These are phyloP conservation scores for Penicillium sp. DNA, from an alignment of 2,329 filamentous ascomycete genomes.

Conservation along the genomic window DNA sequence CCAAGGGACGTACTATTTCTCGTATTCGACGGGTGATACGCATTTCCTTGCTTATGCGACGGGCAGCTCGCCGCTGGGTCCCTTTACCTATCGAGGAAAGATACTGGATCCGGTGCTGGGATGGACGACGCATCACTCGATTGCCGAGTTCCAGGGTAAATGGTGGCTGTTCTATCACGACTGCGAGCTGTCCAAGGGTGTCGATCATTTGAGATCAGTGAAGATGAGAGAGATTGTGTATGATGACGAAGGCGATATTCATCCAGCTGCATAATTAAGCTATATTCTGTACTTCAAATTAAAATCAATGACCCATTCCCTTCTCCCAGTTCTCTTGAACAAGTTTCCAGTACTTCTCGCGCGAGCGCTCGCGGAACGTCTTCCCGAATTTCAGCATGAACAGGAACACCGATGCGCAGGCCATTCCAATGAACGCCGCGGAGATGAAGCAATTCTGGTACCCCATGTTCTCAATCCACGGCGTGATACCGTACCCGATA, in stretches of 20 bases:
- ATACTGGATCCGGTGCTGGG: conserved; percentile 76
- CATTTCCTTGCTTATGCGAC: conserved; percentile 73
- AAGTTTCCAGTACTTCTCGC: conserved; percentile 41
- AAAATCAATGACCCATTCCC: conserved; percentile 31
- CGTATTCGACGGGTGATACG: conserved; percentile 76
- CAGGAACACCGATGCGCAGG: conserved; percentile 40
- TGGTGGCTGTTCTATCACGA: conserved; percentile 82
- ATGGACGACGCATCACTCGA: conserved; percentile 81
- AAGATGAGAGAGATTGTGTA: conserved; percentile 77
- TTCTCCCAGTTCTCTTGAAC: conserved; percentile 37
- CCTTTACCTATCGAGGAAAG: conserved; percentile 71
- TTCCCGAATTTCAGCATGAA: conserved; percentile 45
- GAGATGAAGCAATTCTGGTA: conserved; percentile 51
- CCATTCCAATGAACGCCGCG: conserved; percentile 40
- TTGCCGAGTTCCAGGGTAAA: conserved; percentile 70
- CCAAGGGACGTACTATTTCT: conserved; percentile 70
- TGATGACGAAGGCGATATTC: conserved; percentile 65
- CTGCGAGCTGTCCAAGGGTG: conserved; percentile 66
- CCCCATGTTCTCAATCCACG: conserved; percentile 47
- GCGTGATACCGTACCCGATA: conserved; percentile 50
- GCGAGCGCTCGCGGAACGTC: conserved; percentile 34
- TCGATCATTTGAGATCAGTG: conserved; percentile 71
- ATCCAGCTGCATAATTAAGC: conserved; percentile 25
- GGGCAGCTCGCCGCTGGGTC: conserved; percentile 65
- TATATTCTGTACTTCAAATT: background rate